Base-by-base conservation (phyloP, 1,139 yeast species). In the Yamadazyma dushanensis region DNA sequence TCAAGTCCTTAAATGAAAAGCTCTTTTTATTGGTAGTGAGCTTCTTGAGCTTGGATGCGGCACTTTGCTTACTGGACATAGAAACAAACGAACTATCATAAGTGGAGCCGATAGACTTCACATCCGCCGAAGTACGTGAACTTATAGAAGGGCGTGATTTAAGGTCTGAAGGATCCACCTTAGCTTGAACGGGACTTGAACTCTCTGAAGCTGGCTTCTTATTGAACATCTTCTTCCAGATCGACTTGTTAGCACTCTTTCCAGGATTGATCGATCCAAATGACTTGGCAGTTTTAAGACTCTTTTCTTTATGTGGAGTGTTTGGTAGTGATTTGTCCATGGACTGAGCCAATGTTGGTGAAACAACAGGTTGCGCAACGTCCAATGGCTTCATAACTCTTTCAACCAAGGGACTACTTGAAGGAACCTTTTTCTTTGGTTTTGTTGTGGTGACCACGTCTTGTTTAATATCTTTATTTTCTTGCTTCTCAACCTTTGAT, bases 1-100 rank as follows among this genome's bases (percentile, higher is more conserved):
- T 45, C 34, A 38, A 39, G 33, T 47, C 48, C 11, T 37, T 34
- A 23, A 46, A 41, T 9, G 51, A 47, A 28, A 47, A 47, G 20
- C 33, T 39, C 26, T 39, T 34, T 30, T 40, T 44, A 6, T 40
- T 28, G 2, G 33, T 23, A 8, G 40, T 13, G 14, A 43, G 24
- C 26, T 42, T 45, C 33, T 44, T 47, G 26, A 35, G 35, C 29
- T 31, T 41, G 8, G 33, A 25, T 9, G 32, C 8, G 4, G 38
- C 7, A 14, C 19, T 20, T 4, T 31, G 5, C 6, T 26, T 16
- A 16, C 17, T 18, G 10, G 16, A 14, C 7, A 13, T n/a, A 16
- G 23, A 16, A 5, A 20, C 19, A 16, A 24, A 3, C 19, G 22
- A 16, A n/a, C 8, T 26, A 14, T 26, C 30, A 13, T 22, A 16